phyloP scores from a whole-genome alignment of 176 grass and related monocot species.

The Avena sativa region DNA sequence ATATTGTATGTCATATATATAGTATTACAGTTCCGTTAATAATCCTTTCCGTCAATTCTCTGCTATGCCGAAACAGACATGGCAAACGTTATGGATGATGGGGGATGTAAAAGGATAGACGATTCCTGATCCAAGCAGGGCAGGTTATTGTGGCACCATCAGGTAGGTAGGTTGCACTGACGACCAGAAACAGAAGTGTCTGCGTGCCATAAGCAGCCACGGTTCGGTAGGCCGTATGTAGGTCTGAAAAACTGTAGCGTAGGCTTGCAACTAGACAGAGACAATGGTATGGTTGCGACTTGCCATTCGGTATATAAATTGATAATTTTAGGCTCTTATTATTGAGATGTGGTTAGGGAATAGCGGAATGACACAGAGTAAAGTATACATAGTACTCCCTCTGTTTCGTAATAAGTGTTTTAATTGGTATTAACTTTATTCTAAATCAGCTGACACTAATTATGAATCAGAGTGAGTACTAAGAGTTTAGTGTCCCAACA shows the following conservation, averaged over 20 bases:
- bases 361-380: not conserved
- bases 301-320: constrained; percentile 25
- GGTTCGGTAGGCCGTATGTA: constrained; percentile 39
- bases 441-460: no score
- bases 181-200: not conserved
- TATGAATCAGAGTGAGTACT: no score
- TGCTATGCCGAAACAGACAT: constrained; percentile 1
- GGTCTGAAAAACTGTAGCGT: not conserved
- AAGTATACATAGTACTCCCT: not conserved
- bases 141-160: constrained; percentile 27
- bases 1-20: not conserved
- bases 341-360: not conserved
- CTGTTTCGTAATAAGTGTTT: no score
- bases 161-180: constrained; percentile 18
- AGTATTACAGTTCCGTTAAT: not conserved
- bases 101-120: not conserved
- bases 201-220: constrained; percentile 15
- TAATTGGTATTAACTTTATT: no score
- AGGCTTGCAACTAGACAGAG: not conserved
- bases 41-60: not conserved
- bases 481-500: no score
- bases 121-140: no score
- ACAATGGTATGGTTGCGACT: constrained; percentile 35
- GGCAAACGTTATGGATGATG: not conserved
- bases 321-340: not conserved